A percentile compares a stretch with the other conserved stretches of the same genome.
phyloP scores from a whole-genome alignment of 2,329 filamentous ascomycete genomes.

The Claviceps sp. region DNA sequence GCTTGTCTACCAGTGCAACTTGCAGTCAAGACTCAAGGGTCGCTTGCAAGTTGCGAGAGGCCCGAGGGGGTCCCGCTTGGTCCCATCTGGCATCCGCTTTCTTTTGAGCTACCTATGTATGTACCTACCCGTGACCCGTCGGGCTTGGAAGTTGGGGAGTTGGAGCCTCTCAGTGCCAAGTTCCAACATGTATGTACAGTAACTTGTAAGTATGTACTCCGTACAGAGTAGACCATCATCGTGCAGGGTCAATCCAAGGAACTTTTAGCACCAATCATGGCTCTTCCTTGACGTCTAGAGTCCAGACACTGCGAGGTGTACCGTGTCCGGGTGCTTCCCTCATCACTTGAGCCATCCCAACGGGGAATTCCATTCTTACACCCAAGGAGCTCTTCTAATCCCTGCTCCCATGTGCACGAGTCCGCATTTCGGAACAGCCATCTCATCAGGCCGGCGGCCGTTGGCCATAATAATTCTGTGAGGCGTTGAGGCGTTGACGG shows the following conservation, averaged over 20 bases:
- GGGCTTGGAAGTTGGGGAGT: background rate
- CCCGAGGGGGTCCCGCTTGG: background rate
- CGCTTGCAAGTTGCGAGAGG: too few relatives aligned
- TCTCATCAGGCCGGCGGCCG: background rate
- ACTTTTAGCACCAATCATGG: slow-evolving; percentile 1
- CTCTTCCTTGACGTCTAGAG: background rate
- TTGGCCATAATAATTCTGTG: too few relatives aligned
- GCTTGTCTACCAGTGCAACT: background rate
- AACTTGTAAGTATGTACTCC: too few relatives aligned
- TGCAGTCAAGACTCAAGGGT: background rate
- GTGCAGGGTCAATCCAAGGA: background rate
- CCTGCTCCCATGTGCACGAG: slow-evolving; percentile 5
- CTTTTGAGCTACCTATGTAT: background rate
- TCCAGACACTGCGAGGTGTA: background rate
- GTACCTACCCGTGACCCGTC: too few relatives aligned
- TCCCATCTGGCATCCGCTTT: background rate
- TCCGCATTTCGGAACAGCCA: background rate
- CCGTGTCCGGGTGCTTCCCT: background rate
- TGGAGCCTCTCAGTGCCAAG: background rate
- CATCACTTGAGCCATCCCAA: background rate
- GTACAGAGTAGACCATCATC: background rate
- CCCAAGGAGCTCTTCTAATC: background rate
- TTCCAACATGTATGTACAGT: too few relatives aligned
- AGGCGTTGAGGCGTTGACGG: too few relatives aligned
- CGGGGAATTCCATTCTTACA: background rate